These are phyloP conservation scores for Vitellaria paradoxa DNA, from an alignment of 179 eudicot genomes.

Conservation along the genomic window DNA sequence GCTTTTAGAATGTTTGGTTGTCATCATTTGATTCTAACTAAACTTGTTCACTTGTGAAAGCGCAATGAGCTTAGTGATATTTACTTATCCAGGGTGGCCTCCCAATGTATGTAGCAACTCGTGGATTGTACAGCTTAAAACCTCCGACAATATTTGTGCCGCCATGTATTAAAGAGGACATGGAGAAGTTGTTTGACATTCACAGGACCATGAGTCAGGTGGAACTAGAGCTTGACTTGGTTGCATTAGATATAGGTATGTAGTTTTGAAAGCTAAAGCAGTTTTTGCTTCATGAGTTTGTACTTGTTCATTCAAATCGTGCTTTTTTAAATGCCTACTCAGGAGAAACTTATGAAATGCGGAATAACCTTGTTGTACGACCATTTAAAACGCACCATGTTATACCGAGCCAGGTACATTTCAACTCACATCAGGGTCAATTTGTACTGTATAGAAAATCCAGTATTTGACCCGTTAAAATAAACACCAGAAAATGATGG, in stretches of 20 bases:
- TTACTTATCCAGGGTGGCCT: constrained; percentile 74
- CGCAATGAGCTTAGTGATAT: neutral
- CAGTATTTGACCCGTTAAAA: neutral
- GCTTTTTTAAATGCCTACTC: constrained; percentile 14
- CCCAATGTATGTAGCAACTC: constrained; percentile 96
- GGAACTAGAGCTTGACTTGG: constrained; percentile 78
- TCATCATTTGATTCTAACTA: neutral
- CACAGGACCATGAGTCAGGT: constrained; percentile 88
- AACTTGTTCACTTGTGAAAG: neutral
- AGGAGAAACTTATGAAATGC: constrained; percentile 92
- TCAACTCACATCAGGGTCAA: neutral
- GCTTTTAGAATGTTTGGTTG: neutral
- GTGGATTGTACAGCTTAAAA: constrained; percentile 79
- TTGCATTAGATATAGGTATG: constrained; percentile 84
- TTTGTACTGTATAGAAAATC: neutral
- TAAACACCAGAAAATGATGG: neutral
- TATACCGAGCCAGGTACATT: constrained; percentile 85
- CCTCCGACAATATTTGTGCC: constrained; percentile 92
- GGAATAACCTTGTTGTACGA: constrained; percentile 85
- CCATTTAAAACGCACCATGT: constrained; percentile 92
- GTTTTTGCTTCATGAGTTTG: neutral
- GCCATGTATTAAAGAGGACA: constrained; percentile 81
- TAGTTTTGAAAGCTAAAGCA: constrained; percentile 5
- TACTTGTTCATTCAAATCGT: constrained; percentile 6
- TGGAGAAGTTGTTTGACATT: constrained; percentile 76